These are phyloP conservation scores for Stenocarpella maydis DNA, from an alignment of 2,329 filamentous ascomycete species.

Conservation along the genomic window DNA sequence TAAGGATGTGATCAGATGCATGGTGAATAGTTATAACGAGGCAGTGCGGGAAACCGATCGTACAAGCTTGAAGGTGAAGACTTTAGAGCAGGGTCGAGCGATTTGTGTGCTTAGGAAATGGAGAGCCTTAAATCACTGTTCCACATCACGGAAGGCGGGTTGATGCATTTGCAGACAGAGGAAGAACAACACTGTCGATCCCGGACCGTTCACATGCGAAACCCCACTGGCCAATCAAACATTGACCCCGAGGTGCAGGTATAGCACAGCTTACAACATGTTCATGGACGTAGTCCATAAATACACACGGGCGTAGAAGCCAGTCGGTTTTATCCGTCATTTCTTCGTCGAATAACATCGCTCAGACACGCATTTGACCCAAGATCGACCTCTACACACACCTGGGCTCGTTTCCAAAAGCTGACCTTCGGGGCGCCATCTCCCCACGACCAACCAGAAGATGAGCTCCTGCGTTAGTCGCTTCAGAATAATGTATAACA, in stretches of 20 bases:
- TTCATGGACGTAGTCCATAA: background rate
- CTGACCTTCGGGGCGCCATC: conserved; percentile 9
- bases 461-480: conserved; percentile 8
- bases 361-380: background rate
- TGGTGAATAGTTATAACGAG: background rate
- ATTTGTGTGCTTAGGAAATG: background rate
- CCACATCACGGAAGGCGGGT: too few species aligned
- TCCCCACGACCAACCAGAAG: background rate
- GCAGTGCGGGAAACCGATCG: too few species aligned
- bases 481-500: background rate
- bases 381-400: background rate
- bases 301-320: conserved; percentile 1
- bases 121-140: background rate
- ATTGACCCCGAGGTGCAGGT: too few species aligned
- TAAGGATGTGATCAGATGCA: background rate
- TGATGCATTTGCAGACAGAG: too few species aligned
- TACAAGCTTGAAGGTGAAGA: background rate
- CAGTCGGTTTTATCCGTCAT: conserved; percentile 17
- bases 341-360: background rate
- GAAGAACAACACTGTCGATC: too few species aligned
- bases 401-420: background rate
- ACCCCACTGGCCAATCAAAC: too few species aligned
- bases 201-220: too few species aligned
- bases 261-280: background rate
- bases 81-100: background rate